Evolutionary conservation across 257 asterid genomes (phyloP).

Genomic region (Solanum lycopersicoides): DNA sequence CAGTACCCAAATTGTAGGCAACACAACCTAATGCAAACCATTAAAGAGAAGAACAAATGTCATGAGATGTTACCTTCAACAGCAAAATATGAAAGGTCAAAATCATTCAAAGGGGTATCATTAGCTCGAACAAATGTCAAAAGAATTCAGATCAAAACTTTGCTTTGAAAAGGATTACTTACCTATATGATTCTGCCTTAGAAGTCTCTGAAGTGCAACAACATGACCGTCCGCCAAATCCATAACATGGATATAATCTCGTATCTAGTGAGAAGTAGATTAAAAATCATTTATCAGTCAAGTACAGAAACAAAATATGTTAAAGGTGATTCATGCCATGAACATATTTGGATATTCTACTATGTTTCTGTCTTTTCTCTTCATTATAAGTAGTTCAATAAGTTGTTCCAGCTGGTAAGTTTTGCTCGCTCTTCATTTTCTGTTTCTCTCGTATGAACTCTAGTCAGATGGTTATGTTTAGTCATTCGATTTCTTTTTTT

Average conservation of each 20-base stretch:
- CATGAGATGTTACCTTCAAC: neutral
- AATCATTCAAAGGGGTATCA: neutral
- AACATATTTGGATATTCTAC: neutral
- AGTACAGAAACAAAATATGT: neutral
- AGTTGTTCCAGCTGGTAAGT: neutral
- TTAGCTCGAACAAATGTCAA: neutral
- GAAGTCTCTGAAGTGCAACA: conserved; percentile 73
- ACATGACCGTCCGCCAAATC: conserved; percentile 98
- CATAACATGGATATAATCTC: conserved; percentile 98
- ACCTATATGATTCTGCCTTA: conserved; percentile 53
- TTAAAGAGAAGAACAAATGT: neutral
- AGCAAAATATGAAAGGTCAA: neutral
- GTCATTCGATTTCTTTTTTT: neutral
- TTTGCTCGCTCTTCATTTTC: neutral
- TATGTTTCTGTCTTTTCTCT: too few relatives aligned
- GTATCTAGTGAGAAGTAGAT: conserved; percentile 31
- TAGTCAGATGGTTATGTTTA: neutral
- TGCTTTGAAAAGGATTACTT: neutral
- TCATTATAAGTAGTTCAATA: neutral
- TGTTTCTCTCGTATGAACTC: neutral
- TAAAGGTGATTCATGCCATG: neutral
- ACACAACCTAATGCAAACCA: conserved; percentile 50
- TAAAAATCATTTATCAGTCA: neutral
- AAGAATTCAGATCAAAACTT: neutral
- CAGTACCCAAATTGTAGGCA: conserved; percentile 90